Evolutionary conservation across 768 basidiomycete genomes (phyloP).

Genomic region (Holtermannia corniformis): DNA sequence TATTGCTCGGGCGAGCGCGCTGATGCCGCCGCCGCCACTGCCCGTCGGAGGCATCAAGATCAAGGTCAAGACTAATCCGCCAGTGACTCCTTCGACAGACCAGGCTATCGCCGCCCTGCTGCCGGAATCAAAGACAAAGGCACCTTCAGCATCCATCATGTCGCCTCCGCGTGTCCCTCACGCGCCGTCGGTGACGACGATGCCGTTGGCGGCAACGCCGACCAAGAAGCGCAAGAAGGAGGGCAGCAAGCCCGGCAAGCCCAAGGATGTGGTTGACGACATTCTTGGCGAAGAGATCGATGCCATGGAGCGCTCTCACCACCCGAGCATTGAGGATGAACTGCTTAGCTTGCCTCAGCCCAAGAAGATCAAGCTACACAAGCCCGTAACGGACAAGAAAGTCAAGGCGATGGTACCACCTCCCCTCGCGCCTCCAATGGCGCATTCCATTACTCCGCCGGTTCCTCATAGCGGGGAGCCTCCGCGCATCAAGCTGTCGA

Average conservation of each 20-base stretch:
- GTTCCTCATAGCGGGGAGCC: not conserved
- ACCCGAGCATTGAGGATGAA: conserved; percentile 1
- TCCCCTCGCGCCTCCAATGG: no score
- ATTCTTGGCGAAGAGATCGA: conserved; percentile 37
- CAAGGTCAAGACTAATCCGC: conserved; percentile 26
- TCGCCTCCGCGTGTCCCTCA: conserved; percentile 21
- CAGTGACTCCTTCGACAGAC: conserved; percentile 24
- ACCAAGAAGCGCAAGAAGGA: conserved; percentile 21
- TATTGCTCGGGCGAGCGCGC: not conserved
- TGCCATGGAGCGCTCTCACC: conserved; percentile 28
- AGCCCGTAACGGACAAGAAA: conserved; percentile 51
- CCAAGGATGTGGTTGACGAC: conserved; percentile 28
- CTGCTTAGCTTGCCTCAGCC: conserved; percentile 11
- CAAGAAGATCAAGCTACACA: conserved; percentile 57
- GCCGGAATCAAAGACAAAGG: conserved; percentile 2
- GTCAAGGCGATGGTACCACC: conserved; percentile 46
- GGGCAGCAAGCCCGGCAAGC: conserved; percentile 1
- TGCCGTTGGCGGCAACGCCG: conserved; percentile 1
- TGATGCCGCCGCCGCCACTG: conserved; percentile 5
- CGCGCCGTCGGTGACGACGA: not conserved
- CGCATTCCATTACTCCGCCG: not conserved
- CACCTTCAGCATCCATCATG: no score
- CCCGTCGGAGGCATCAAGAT: conserved; percentile 16
- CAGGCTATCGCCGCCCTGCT: not conserved
- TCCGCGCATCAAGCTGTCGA: not conserved